phyloP scores from a whole-genome alignment of 495 filamentous ascomycete genomes.

The Tetracladium setigerum region DNA sequence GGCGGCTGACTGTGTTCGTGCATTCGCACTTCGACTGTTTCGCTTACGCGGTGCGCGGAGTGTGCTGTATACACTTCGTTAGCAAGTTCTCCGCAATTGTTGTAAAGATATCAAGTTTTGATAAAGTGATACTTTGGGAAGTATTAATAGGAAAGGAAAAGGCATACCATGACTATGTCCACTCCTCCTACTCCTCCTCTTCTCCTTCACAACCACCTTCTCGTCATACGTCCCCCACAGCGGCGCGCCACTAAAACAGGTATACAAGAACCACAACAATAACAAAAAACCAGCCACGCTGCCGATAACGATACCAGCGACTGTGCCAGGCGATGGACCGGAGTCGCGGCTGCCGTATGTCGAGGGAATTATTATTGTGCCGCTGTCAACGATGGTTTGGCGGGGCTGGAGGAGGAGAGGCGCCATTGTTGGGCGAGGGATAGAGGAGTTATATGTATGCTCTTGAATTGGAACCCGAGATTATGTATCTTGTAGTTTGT shows the following conservation, averaged over 20 bases:
- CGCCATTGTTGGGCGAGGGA: neutral
- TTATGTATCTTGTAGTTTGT: too few species aligned
- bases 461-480: too few species aligned
- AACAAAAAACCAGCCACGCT: slow-evolving; percentile 76
- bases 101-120: neutral
- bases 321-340: slow-evolving; percentile 58
- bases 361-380: slow-evolving; percentile 41
- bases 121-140: too few species aligned
- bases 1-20: neutral
- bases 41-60: slow-evolving; percentile 3
- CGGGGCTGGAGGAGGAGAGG: neutral
- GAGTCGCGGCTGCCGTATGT: slow-evolving; percentile 55
- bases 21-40: slow-evolving; percentile 21
- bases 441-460: neutral
- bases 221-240: slow-evolving; percentile 4
- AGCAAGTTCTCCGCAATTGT: too few species aligned
- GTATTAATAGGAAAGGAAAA: neutral
- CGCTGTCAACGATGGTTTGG: neutral
- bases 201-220: slow-evolving; percentile 14
- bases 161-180: too few species aligned
- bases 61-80: neutral
- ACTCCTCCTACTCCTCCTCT: slow-evolving; percentile 2
- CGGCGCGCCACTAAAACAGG: slow-evolving; percentile 22
- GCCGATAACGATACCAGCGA: slow-evolving; percentile 82
- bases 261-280: slow-evolving; percentile 67